These are phyloP conservation scores for Coix lacrymajobi DNA, from an alignment of 176 grass and related monocot genomes.

Conservation along the genomic window DNA sequence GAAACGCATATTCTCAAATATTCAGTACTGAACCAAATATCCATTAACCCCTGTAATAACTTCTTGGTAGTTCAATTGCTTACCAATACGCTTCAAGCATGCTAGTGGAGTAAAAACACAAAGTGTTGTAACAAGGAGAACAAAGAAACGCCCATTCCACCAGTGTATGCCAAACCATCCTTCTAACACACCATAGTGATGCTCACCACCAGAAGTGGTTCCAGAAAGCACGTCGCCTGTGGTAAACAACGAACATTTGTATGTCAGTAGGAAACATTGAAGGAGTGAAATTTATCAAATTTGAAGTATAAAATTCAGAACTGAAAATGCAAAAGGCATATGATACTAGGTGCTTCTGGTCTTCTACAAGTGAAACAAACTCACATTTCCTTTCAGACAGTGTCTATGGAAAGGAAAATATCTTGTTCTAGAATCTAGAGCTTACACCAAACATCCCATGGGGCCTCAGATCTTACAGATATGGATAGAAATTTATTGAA, in stretches of 20 bases:
- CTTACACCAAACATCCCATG: neutral
- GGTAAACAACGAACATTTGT: neutral
- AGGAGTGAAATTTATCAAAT: neutral
- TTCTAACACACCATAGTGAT: slow-evolving; percentile 87
- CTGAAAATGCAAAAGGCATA: neutral
- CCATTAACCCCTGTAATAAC: neutral
- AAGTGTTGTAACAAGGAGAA: slow-evolving; percentile 63
- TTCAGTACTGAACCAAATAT: neutral
- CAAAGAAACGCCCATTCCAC: slow-evolving; percentile 86
- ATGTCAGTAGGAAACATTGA: neutral
- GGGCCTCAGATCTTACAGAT: neutral
- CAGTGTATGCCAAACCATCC: slow-evolving; percentile 89
- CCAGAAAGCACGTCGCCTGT: slow-evolving; percentile 92
- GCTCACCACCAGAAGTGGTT: slow-evolving; percentile 59
- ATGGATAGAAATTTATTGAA: no score
- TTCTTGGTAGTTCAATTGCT: neutral
- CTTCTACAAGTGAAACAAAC: neutral
- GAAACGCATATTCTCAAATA: neutral
- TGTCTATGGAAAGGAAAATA: neutral
- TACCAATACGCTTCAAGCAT: slow-evolving; percentile 85
- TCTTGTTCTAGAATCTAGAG: neutral
- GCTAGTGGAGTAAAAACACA: slow-evolving; percentile 68
- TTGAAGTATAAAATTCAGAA: neutral
- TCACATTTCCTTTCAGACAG: neutral
- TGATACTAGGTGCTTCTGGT: neutral